A percentile compares a stretch with the other conserved stretches of the same genome.
Conservation (phyloP, 1,139 yeast genomes). For the Hyphopichia khmerensis region DNA sequence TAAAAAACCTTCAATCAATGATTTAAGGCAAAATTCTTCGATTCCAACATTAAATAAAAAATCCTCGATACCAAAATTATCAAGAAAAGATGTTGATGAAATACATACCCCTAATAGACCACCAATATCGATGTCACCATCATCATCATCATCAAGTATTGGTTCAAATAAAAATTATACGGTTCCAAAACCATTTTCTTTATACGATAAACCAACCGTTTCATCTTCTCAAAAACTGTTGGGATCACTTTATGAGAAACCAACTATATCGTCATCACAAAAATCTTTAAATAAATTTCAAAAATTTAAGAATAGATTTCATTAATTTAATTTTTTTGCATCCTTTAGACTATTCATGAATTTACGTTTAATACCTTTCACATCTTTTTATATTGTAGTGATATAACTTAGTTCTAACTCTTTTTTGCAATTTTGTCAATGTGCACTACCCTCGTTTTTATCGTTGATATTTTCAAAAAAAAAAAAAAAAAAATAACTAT, state of each 20-base stretch:
- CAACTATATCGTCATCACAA: conserved; percentile 46
- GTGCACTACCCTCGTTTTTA: not conserved
- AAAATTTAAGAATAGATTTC: conserved; percentile 28
- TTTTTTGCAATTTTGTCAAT: too few relatives aligned
- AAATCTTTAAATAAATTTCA: conserved; percentile 33
- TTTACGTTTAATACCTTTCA: not conserved
- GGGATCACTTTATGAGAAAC: conserved; percentile 32
- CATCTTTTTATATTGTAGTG: too few relatives aligned
- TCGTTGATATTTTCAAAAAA: not conserved
- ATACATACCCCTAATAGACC: not conserved
- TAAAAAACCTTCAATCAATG: conserved; percentile 12
- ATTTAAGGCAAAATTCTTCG: conserved; percentile 15
- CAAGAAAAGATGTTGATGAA: not conserved
- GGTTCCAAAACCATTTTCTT: conserved; percentile 23
- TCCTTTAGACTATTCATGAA: not conserved
- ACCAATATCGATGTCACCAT: conserved; percentile 4
- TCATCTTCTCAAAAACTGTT: conserved; percentile 44
- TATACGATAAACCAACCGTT: conserved; percentile 44
- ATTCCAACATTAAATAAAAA: conserved; percentile 14
- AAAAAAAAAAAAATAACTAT: not conserved
- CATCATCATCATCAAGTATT: conserved; percentile 4
- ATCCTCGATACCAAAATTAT: conserved; percentile 9
- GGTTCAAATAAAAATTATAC: conserved; percentile 11
- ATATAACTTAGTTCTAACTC: too few relatives aligned
- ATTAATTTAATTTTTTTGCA: conserved; percentile 9